These are phyloP conservation scores for Lagenidium sp. DNA, from an alignment of 352 stramenopile species.

Conservation along the genomic window DNA sequence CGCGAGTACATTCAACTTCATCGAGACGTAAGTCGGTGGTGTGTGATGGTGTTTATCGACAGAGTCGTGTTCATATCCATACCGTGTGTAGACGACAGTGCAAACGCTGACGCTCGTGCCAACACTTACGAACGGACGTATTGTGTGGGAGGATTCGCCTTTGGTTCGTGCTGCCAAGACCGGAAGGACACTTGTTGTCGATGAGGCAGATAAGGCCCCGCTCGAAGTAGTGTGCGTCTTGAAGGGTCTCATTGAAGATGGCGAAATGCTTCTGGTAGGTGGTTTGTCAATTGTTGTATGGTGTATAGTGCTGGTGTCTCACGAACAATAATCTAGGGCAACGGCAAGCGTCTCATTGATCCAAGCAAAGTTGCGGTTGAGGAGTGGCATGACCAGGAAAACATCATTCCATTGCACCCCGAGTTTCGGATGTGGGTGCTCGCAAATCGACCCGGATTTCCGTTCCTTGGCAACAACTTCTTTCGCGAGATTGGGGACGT, in stretches of 20 bases:
- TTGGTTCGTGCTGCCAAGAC: constrained; percentile 90
- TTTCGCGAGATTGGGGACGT: constrained; percentile 91
- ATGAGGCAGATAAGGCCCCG: constrained; percentile 96
- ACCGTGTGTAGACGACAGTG: constrained; percentile 85
- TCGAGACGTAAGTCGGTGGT: constrained; percentile 64
- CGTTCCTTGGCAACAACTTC: constrained; percentile 97
- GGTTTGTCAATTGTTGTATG: neutral
- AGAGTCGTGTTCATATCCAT: no score
- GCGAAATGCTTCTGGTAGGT: constrained; percentile 87
- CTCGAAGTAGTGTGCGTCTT: constrained; percentile 94
- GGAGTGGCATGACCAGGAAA: constrained; percentile 47
- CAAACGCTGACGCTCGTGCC: constrained; percentile 89
- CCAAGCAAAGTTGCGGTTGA: constrained; percentile 55
- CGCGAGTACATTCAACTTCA: constrained; percentile 97
- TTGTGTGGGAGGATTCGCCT: constrained; percentile 91
- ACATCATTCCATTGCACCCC: constrained; percentile 87
- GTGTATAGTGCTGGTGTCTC: no score
- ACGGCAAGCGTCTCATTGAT: constrained; percentile 83
- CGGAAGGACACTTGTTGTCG: constrained; percentile 89
- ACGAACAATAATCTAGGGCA: no score
- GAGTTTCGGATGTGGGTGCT: constrained; percentile 93
- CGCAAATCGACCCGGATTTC: constrained; percentile 94
- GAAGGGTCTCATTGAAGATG: constrained; percentile 94
- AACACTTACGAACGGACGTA: constrained; percentile 79
- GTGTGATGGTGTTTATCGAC: neutral